phyloP scores from a whole-genome alignment of 2,329 filamentous ascomycete species.

The Beauveria asiatica region DNA sequence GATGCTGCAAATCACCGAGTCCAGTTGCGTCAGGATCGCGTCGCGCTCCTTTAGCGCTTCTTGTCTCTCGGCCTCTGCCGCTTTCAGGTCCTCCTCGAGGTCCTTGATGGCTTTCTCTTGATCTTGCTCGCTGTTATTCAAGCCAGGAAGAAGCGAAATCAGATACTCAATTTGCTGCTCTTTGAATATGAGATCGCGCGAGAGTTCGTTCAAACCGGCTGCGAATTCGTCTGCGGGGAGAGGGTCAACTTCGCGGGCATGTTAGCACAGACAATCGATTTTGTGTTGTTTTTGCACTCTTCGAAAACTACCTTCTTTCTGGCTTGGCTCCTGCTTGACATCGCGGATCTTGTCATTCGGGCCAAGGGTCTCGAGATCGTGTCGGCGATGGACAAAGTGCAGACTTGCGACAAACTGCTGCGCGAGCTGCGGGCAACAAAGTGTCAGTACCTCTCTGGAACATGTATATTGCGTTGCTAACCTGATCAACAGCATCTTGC shows the following conservation, averaged over 20 bases:
- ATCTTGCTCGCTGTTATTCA: conserved; percentile 70
- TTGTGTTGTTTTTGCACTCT: not conserved
- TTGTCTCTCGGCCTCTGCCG: conserved; percentile 52
- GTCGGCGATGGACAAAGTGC: conserved; percentile 58
- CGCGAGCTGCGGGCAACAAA: conserved; percentile 41
- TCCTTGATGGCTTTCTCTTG: conserved; percentile 61
- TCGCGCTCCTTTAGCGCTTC: conserved; percentile 58
- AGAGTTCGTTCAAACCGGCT: conserved; percentile 61
- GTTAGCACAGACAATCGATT: not conserved
- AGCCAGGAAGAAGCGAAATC: conserved; percentile 65
- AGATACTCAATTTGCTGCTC: conserved; percentile 76
- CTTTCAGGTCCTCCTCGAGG: conserved; percentile 56
- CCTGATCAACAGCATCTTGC: conserved; percentile 78
- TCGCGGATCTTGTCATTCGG: conserved; percentile 51
- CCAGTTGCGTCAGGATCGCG: conserved; percentile 50
- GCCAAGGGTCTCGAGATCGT: conserved; percentile 54
- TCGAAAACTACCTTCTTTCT: conserved; percentile 37
- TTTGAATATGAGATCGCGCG: conserved; percentile 67
- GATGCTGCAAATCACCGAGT: conserved; percentile 52
- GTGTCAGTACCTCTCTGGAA: not conserved
- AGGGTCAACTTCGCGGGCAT: conserved; percentile 39
- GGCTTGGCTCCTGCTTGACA: conserved; percentile 43
- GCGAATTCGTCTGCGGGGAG: conserved; percentile 56
- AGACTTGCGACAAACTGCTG: conserved; percentile 61
- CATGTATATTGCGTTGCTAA: conserved; percentile 25